Base-by-base conservation (phyloP, 2,329 filamentous ascomycete genomes). In the Leptographium radiaticola region DNA sequence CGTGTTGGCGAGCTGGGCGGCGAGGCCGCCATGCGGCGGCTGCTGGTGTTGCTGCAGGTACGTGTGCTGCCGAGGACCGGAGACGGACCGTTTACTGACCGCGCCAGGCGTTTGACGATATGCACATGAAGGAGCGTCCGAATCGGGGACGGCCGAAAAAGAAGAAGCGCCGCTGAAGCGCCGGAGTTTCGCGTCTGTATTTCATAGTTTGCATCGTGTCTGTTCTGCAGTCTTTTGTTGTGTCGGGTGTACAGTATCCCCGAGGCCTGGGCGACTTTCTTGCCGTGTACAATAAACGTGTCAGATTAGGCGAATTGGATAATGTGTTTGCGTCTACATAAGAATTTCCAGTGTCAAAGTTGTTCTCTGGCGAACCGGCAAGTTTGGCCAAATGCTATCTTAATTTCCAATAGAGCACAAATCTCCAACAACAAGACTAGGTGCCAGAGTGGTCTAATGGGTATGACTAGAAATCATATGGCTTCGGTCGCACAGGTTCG, bases 401-500 rank as follows among this genome's bases (percentile, higher is more conserved):
- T 25, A 25, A 5, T 25, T 25, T 5, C 25, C 38, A 6, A 40
- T 6, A 40, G 15, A 2, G 7, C 38, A 6, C 11, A 40, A 16
- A 40, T 40, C 6, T 40, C 12, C 38, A 40, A 40, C 33, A 36
- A 42, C 18, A 49, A 46, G 55, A 50, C 51, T 49, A 50, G 54
- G 56, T 57, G 56, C 56, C 56, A 57, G 56, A 57, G 56, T 57
- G 56, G 56, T 57, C 56, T 57, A 57, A 57, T 57, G 56, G 56
- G 56, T 57, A 57, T 57, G 56, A 57, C 56, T 57, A 57, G 56
- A 57, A 57, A 57, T 57, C 56, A 57, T 57, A 57, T 57, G 56
- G 56, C 56, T 57, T 57, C 56, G 56, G 56, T 57, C 56, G 56
- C 56, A 54, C 55, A 54, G 55, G 56, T 57, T 57, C 56, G 55